Conservation (phyloP, 2,329 filamentous ascomycete species). For the Dothiorella sarmentorum region DNA sequence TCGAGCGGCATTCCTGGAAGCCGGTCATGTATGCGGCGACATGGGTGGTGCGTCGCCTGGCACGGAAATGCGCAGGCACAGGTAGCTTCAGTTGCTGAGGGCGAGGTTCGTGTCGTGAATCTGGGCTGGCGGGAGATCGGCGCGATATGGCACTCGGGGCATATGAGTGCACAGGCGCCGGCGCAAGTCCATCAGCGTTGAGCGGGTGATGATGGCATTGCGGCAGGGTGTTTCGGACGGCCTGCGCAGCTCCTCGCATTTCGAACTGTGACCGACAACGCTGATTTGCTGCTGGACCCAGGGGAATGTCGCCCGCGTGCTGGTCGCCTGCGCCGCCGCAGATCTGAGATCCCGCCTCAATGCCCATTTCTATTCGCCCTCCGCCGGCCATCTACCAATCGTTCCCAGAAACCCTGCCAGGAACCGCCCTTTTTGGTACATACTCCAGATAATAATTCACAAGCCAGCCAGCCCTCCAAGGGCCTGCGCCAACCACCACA, state of each 20-base stretch:
- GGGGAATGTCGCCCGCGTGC: constrained; percentile 4
- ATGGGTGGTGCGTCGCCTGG: background rate
- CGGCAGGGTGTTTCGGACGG: background rate
- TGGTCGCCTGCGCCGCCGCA: constrained; percentile 3
- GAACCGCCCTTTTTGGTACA: constrained; percentile 3
- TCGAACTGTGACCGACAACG: background rate
- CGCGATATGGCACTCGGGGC: background rate
- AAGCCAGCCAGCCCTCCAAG: background rate
- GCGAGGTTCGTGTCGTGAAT: background rate
- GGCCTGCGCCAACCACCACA: background rate
- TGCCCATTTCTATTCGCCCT: constrained; percentile 11
- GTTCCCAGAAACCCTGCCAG: background rate
- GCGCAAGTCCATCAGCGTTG: background rate
- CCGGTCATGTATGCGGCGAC: background rate
- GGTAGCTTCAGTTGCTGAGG: background rate
- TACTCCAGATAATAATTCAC: background rate
- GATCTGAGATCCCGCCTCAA: constrained; percentile 10
- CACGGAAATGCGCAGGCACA: background rate
- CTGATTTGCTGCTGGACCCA: constrained; percentile 10
- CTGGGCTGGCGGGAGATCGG: constrained; percentile 2
- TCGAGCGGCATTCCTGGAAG: background rate
- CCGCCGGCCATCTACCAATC: background rate
- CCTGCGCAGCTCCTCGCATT: constrained; percentile 12
- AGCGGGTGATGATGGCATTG: constrained; percentile 9
- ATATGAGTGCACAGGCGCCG: background rate